Conservation (phyloP, 1,284 basidiomycete species). For the Leccinum subatratum region DNA sequence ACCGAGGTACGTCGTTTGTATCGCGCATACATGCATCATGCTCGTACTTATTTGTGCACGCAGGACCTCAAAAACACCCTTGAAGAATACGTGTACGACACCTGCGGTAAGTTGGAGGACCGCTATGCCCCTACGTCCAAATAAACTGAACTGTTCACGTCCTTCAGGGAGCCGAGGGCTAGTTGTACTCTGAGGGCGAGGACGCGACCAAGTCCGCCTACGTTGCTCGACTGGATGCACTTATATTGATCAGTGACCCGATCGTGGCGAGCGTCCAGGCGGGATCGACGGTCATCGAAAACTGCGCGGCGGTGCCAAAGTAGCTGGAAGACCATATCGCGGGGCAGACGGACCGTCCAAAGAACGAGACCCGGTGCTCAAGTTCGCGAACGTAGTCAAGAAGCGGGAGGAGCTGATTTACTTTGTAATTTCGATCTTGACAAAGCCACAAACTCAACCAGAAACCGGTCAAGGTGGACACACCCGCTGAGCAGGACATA, state of each 20-base stretch:
- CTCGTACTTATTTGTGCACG: neutral
- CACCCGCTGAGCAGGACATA: slow-evolving; percentile 41
- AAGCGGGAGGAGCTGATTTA: slow-evolving; percentile 86
- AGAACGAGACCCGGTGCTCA: slow-evolving; percentile 85
- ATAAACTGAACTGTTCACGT: slow-evolving; percentile 69
- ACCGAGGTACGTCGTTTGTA: slow-evolving; percentile 66
- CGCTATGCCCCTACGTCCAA: slow-evolving; percentile 79
- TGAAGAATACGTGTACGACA: slow-evolving; percentile 96
- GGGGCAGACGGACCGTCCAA: slow-evolving; percentile 79
- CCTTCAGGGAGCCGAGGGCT: slow-evolving; percentile 82
- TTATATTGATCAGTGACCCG: slow-evolving; percentile 81
- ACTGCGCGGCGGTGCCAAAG: slow-evolving; percentile 77
- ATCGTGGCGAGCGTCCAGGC: slow-evolving; percentile 72
- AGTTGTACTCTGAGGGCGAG: slow-evolving; percentile 94
- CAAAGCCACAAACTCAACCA: slow-evolving; percentile 71
- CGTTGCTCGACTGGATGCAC: slow-evolving; percentile 70
- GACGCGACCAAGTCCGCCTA: slow-evolving; percentile 91
- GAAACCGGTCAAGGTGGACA: slow-evolving; percentile 60
- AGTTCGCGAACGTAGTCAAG: slow-evolving; percentile 75
- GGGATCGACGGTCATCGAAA: slow-evolving; percentile 76
- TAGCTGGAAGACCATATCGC: slow-evolving; percentile 90
- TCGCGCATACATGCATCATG: neutral
- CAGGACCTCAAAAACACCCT: slow-evolving; percentile 96
- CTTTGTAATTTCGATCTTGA: slow-evolving; percentile 79
- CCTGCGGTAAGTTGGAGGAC: slow-evolving; percentile 84